Conservation (phyloP, 2,329 filamentous ascomycete genomes). For the Cucurbitaria berberidis region DNA sequence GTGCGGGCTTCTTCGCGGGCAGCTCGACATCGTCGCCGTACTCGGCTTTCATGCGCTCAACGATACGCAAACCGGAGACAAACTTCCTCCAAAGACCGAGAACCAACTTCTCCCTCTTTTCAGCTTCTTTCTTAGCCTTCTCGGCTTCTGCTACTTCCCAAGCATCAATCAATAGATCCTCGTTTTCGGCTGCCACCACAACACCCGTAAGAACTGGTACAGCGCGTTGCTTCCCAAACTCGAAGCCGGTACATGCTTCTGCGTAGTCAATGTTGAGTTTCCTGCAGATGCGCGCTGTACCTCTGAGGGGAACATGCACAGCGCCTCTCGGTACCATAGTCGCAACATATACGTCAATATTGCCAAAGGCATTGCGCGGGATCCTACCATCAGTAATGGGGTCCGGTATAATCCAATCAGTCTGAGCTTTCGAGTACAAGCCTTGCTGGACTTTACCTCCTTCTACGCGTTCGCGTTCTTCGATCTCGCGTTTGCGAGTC, state of each 20-base stretch:
- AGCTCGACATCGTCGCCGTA: constrained; percentile 54
- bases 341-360: constrained; percentile 93
- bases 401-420: constrained; percentile 91
- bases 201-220: constrained; percentile 91
- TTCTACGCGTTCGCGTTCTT: constrained; percentile 77
- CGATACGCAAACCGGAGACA: constrained; percentile 81
- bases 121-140: constrained; percentile 77
- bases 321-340: constrained; percentile 91
- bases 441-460: constrained; percentile 88
- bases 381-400: constrained; percentile 85
- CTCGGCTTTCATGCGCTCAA: constrained; percentile 50
- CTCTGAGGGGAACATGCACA: constrained; percentile 79
- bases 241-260: constrained; percentile 94
- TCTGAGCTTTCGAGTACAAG: constrained; percentile 82
- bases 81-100: constrained; percentile 85
- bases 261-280: constrained; percentile 86
- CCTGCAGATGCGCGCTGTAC: constrained; percentile 80
- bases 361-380: constrained; percentile 92
- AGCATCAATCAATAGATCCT: constrained; percentile 75
- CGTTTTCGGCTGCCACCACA: constrained; percentile 82
- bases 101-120: constrained; percentile 77
- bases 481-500: constrained; percentile 84
- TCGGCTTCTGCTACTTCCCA: constrained; percentile 73
- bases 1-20: constrained; percentile 67
- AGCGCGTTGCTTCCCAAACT: constrained; percentile 93